Percentiles rank a stretch among this genome's conserved stretches.
phyloP scores from a whole-genome alignment of 192 early-diverging fungal species.

The Coemansia sp. region DNA sequence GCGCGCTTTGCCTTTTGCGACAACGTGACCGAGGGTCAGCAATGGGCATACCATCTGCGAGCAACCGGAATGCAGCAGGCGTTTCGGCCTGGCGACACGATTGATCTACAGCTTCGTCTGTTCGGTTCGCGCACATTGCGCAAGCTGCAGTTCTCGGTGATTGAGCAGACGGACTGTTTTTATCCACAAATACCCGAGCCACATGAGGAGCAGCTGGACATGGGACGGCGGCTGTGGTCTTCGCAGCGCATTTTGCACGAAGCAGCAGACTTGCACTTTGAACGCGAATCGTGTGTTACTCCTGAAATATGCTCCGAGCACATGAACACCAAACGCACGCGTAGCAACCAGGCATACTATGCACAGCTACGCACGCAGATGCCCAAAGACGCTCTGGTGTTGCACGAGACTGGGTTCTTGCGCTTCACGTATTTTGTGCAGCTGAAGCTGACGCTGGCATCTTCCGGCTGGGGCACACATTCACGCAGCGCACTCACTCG shows the following conservation, averaged over 20 bases:
- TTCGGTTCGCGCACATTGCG: conserved; percentile 28
- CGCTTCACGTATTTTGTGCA: conserved; percentile 32
- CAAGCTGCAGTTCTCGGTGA: conserved; percentile 19
- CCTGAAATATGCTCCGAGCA: conserved; percentile 31
- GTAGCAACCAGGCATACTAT: conserved; percentile 22
- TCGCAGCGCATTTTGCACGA: conserved; percentile 11
- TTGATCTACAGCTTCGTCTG: conserved; percentile 37
- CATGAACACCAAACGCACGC: conserved; percentile 15
- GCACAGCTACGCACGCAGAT: conserved; percentile 23
- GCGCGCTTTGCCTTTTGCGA: conserved; percentile 36
- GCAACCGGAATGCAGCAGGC: conserved; percentile 37
- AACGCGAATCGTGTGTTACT: conserved; percentile 29
- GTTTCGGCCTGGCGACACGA: conserved; percentile 35
- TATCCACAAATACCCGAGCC: conserved; percentile 42
- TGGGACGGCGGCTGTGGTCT: conserved; percentile 44
- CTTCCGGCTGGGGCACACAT: conserved; percentile 31
- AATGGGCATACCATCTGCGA: conserved; percentile 28
- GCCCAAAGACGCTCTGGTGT: conserved; percentile 15
- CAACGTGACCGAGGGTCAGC: conserved; percentile 18
- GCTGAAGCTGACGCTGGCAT: conserved; percentile 19
- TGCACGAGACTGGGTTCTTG: conserved; percentile 39
- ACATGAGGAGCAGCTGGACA: conserved; percentile 45
- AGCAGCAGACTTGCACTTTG: conserved; percentile 25
- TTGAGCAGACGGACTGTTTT: conserved; percentile 51
- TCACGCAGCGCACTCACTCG: conserved; percentile 11